Evolutionary conservation across 1,284 basidiomycete species (phyloP).

Genomic region (Porogramme epimiltina): DNA sequence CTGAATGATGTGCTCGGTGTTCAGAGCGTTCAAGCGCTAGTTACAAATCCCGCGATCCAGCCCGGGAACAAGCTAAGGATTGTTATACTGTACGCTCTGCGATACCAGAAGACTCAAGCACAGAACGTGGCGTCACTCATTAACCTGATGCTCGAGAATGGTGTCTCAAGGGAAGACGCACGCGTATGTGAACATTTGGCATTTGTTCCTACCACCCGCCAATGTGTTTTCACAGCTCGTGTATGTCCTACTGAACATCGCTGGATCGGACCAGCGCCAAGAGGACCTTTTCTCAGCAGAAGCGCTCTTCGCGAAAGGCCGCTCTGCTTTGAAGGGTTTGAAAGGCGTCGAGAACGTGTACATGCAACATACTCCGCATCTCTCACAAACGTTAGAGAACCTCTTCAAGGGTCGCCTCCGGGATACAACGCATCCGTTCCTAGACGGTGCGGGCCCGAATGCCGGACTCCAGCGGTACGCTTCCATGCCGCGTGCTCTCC

Average conservation of each 20-base stretch:
- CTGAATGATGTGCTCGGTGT: not conserved
- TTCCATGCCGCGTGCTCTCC: not conserved
- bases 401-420: constrained; percentile 86
- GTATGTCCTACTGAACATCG: constrained; percentile 91
- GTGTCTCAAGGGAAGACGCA: constrained; percentile 84
- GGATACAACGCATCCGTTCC: constrained; percentile 90
- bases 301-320: constrained; percentile 92
- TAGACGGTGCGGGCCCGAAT: constrained; percentile 72
- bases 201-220: not conserved
- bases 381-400: constrained; percentile 90
- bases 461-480: constrained; percentile 66
- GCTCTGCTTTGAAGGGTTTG: constrained; percentile 92
- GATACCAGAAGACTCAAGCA: constrained; percentile 92
- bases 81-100: constrained; percentile 92
- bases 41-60: constrained; percentile 70
- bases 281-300: constrained; percentile 98
- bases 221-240: constrained; percentile 64
- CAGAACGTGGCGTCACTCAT: constrained; percentile 86
- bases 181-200: constrained; percentile 50
- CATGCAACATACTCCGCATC: constrained; percentile 95
- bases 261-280: constrained; percentile 95
- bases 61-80: constrained; percentile 87
- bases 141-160: constrained; percentile 80
- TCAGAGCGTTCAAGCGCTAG: constrained; percentile 78
- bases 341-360: constrained; percentile 99